A percentile compares a stretch with the other conserved stretches of the same genome.
Conservation (phyloP, 768 basidiomycete genomes). For the Boletus pseudopeckii region DNA sequence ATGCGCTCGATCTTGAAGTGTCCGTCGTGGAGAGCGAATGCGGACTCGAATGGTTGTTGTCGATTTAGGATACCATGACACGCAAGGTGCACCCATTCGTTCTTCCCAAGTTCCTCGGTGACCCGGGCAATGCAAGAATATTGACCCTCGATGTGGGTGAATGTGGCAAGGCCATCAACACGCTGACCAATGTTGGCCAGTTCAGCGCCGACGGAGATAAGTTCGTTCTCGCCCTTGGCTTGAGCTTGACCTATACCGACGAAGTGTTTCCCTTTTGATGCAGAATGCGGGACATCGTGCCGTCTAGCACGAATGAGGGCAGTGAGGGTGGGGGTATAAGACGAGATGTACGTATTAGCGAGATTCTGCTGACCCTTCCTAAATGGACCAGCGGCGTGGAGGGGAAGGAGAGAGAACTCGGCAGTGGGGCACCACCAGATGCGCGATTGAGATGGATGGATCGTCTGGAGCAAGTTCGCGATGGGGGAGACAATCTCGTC, state of each 20-base stretch:
- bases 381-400: not conserved
- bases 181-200: not conserved
- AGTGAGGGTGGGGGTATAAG: slow-evolving; percentile 13
- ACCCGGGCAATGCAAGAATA: not conserved
- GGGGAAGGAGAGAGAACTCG: not conserved
- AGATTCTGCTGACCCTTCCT: not conserved
- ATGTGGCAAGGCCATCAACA: not conserved
- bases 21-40: slow-evolving; percentile 9
- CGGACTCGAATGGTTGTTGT: slow-evolving; percentile 16
- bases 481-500: not conserved
- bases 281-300: not conserved
- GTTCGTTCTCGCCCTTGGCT: not conserved
- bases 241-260: not conserved
- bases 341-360: slow-evolving; percentile 12
- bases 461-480: not conserved
- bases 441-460: not conserved
- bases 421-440: not conserved
- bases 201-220: not conserved
- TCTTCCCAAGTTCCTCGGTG: not conserved
- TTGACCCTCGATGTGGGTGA: not conserved
- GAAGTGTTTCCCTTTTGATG: not conserved
- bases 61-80: slow-evolving; percentile 20
- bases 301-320: slow-evolving; percentile 6
- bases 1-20: slow-evolving; percentile 8
- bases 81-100: slow-evolving; percentile 25